Percentiles rank a stretch among this genome's conserved stretches.
Evolutionary conservation across 345 rosid species (phyloP).

Genomic region (Cardamine chenopodiifolia): DNA sequence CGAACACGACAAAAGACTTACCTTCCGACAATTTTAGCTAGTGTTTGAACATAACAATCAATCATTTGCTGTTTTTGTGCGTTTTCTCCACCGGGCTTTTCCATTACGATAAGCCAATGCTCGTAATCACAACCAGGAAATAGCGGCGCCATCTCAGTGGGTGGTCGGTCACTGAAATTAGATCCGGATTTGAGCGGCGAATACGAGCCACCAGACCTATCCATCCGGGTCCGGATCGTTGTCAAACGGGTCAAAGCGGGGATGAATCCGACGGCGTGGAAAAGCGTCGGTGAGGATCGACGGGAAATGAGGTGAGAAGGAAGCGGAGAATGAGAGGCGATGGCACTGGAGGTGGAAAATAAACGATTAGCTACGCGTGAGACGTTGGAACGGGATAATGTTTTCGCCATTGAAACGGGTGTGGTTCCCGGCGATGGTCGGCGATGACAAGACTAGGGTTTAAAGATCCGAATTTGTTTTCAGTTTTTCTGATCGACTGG

Average conservation of each 20-base stretch:
- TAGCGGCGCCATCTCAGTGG: slow-evolving; percentile 93
- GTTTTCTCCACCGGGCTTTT: slow-evolving; percentile 89
- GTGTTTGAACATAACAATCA: slow-evolving; percentile 78
- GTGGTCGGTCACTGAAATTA: slow-evolving; percentile 85
- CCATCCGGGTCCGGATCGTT: slow-evolving; percentile 68
- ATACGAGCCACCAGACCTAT: slow-evolving; percentile 71
- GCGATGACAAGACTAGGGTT: slow-evolving; percentile 28
- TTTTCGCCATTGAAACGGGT: slow-evolving; percentile 38
- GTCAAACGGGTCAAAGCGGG: slow-evolving; percentile 47
- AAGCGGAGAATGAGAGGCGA: slow-evolving; percentile 8
- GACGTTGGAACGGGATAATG: slow-evolving; percentile 32
- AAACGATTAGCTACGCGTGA: slow-evolving; percentile 39
- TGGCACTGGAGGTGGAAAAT: slow-evolving; percentile 18
- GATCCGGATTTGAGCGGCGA: slow-evolving; percentile 86
- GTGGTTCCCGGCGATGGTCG: slow-evolving; percentile 7
- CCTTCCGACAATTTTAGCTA: slow-evolving; percentile 65
- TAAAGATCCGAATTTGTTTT: slow-evolving; percentile 4
- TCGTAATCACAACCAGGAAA: slow-evolving; percentile 92
- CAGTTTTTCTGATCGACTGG: background rate
- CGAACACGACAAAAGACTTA: slow-evolving; percentile 6
- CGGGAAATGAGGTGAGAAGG: slow-evolving; percentile 33
- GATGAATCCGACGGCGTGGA: slow-evolving; percentile 25
- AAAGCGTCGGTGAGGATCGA: slow-evolving; percentile 30
- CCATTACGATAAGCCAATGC: slow-evolving; percentile 98
- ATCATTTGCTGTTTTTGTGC: slow-evolving; percentile 91